Evolutionary conservation across 78 protist genomes (phyloP).

Genomic region (Isochrysis galbana): DNA sequence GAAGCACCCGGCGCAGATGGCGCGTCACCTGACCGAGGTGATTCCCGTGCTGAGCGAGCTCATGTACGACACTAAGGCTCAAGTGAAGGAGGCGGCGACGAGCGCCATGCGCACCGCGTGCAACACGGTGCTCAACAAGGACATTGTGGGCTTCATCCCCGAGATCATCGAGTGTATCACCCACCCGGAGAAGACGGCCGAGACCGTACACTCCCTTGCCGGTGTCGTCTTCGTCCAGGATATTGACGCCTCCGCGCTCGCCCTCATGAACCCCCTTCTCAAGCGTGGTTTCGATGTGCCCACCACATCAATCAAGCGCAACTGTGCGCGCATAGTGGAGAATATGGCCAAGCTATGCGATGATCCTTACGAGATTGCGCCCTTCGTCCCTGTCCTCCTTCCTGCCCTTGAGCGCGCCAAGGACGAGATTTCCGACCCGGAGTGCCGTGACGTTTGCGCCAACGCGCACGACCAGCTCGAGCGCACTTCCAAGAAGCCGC

Average conservation of each 20-base stretch:
- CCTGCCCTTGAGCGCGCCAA: slow-evolving; percentile 57
- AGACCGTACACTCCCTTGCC: slow-evolving; percentile 63
- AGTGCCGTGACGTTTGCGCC: slow-evolving; percentile 61
- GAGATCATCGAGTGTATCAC: slow-evolving; percentile 44
- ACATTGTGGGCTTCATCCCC: not conserved
- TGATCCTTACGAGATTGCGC: slow-evolving; percentile 58
- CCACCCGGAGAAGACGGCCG: slow-evolving; percentile 51
- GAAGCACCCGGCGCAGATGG: not conserved
- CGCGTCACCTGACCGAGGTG: not conserved
- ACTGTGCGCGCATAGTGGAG: slow-evolving; percentile 57
- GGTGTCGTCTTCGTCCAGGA: slow-evolving; percentile 61
- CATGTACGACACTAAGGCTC: slow-evolving; percentile 46
- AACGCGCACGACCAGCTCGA: slow-evolving; percentile 26
- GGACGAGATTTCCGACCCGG: slow-evolving; percentile 68
- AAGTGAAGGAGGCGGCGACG: slow-evolving; percentile 47
- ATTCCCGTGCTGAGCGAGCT: not conserved
- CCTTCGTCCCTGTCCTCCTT: slow-evolving; percentile 66
- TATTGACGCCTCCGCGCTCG: slow-evolving; percentile 52
- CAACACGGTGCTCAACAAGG: not conserved
- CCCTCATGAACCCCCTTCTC: slow-evolving; percentile 57
- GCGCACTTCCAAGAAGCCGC: not conserved
- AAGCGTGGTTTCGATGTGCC: slow-evolving; percentile 57
- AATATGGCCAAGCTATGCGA: slow-evolving; percentile 73
- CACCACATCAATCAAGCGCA: not conserved
- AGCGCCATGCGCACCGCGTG: not conserved